Evolutionary conservation across 441 rosid species (phyloP).

Genomic region (Gossypium gossypioides): DNA sequence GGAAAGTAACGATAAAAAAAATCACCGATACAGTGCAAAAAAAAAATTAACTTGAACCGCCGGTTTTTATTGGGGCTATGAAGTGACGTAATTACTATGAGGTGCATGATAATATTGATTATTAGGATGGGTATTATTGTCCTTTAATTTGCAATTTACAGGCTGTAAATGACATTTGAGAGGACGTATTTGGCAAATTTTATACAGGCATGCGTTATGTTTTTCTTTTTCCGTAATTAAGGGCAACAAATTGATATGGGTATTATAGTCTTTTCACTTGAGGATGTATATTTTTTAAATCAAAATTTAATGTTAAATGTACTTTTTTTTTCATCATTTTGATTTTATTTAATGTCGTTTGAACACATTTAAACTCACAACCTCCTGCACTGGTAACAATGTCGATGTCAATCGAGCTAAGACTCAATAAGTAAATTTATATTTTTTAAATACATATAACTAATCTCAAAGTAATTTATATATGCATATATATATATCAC

Average conservation of each 20-base stretch:
- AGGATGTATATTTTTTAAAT: not conserved
- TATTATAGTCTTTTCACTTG: not conserved
- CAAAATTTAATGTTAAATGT: too few species aligned
- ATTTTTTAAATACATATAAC: too few species aligned
- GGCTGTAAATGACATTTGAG: not conserved
- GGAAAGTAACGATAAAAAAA: not conserved
- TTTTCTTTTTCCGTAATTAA: not conserved
- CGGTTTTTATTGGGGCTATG: not conserved
- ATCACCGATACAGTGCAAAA: not conserved
- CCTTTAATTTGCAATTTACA: not conserved
- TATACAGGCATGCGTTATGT: not conserved
- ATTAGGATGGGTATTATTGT: conserved; percentile 5
- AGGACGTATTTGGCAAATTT: not conserved
- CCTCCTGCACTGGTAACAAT: fast-evolving
- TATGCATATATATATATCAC: too few species aligned
- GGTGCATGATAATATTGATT: not conserved
- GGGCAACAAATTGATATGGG: not conserved
- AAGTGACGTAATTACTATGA: not conserved
- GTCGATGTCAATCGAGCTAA: too few species aligned
- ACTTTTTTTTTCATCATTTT: too few species aligned
- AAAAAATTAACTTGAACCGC: not conserved
- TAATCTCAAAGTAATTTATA: too few species aligned
- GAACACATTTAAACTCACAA: too few species aligned
- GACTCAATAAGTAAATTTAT: fast-evolving
- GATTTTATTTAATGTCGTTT: too few species aligned